Base-by-base conservation (phyloP, 73 alveolate genomes). In the Paraurostyla sp. region DNA sequence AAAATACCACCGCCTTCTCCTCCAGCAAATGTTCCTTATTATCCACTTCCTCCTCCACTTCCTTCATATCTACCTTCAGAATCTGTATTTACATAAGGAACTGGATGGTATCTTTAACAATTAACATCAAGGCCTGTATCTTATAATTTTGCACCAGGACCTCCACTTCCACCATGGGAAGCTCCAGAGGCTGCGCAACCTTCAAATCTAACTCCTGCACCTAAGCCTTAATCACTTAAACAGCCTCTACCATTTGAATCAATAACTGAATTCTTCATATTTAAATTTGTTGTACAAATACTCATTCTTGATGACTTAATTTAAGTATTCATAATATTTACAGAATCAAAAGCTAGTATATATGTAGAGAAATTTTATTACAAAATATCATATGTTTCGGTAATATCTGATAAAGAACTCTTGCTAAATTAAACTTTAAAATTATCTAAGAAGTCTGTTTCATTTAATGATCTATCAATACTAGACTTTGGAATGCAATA, bases 1-100 rank as follows among this genome's bases (percentile, higher is more conserved):
- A 65, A 46, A 16, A 89, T 56, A 4, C 91, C 91, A 35, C 91
- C 91, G 15, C 91, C 91, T 35, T 13, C 33, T 16, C 91, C 82
- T 16, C 91, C 83, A 11, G 52, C 22, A 2, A 57, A 1, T 9
- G 51, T 41, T 20, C 32, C 3, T 49, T 29, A 22, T 9, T 45
- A 78, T 33, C 92, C 89, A 35, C 92, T 78, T 16, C 49, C 76
- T n/a, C 95, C 92, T 2, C 95, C 95, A 41, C 83, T 56, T 27
- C 91, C 91, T 81, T 81, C 91, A 58, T 20, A 81, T 65, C 71
- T 33, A 6, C 46, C 71, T 3, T 81, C 91, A 25, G 0, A 23
- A 22, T 29, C 76, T 7, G 73, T 3, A 30, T 7, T 6, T 0
- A 15, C 54, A 56, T 45, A 48, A 50, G 85, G 13, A 41, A 36